phyloP scores from a whole-genome alignment of 805 yeast genomes.

The Metschnikowia anglica region DNA sequence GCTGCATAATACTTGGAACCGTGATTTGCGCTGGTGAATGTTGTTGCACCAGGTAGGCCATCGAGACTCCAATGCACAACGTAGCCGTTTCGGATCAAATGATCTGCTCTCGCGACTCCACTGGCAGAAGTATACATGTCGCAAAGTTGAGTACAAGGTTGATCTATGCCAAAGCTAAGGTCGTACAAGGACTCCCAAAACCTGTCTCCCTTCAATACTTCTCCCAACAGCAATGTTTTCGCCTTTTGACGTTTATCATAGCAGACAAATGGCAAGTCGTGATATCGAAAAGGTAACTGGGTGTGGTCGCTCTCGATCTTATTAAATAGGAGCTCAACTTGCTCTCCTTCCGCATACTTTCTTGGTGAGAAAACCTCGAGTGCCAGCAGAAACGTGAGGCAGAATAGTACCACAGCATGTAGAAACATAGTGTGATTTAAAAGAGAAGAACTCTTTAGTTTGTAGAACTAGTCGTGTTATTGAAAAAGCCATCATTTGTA shows the following conservation, averaged over 20 bases:
- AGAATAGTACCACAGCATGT: slow-evolving; percentile 9
- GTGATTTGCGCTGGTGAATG: slow-evolving; percentile 59
- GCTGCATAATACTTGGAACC: slow-evolving; percentile 73
- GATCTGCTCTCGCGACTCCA: slow-evolving; percentile 55
- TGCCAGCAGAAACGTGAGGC: slow-evolving; percentile 12
- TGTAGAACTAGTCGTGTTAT: background rate
- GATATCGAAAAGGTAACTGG: slow-evolving; percentile 73
- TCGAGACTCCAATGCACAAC: slow-evolving; percentile 83
- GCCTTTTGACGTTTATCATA: slow-evolving; percentile 51
- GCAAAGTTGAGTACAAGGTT: slow-evolving; percentile 66
- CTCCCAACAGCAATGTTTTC: slow-evolving; percentile 70
- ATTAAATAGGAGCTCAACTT: slow-evolving; percentile 68
- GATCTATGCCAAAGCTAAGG: slow-evolving; percentile 63
- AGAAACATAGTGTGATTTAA: slow-evolving; percentile 9
- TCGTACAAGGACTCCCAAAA: slow-evolving; percentile 72
- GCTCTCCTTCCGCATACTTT: slow-evolving; percentile 50
- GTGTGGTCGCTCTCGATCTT: slow-evolving; percentile 77
- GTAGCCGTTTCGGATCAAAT: slow-evolving; percentile 65
- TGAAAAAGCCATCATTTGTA: slow-evolving; percentile 3
- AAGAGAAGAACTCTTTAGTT: background rate
- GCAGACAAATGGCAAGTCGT: slow-evolving; percentile 78
- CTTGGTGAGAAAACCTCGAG: slow-evolving; percentile 32
- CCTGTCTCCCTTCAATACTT: slow-evolving; percentile 77
- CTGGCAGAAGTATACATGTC: slow-evolving; percentile 55
- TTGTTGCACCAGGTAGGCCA: slow-evolving; percentile 85